A percentile compares a stretch with the other conserved stretches of the same genome.
phyloP scores from a whole-genome alignment of 495 filamentous ascomycete genomes.

The Podospora australis region DNA sequence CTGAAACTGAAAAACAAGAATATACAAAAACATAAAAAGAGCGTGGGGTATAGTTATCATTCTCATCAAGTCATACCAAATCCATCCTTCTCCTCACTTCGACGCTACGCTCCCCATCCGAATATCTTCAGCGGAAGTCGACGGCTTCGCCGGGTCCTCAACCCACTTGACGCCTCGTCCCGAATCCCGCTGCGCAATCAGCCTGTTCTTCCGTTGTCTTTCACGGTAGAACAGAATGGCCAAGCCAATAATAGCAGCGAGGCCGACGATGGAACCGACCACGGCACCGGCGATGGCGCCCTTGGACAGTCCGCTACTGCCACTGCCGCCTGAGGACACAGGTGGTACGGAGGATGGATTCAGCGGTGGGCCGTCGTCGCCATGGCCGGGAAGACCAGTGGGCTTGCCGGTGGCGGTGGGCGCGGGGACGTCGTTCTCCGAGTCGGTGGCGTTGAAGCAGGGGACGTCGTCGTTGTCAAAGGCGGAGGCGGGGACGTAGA shows the following conservation, averaged over 20 bases:
- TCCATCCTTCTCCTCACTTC: not conserved
- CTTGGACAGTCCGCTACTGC: constrained; percentile 24
- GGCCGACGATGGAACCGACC: constrained; percentile 34
- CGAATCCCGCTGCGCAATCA: constrained; percentile 11
- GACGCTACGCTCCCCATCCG: constrained; percentile 3
- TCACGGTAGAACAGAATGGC: constrained; percentile 17
- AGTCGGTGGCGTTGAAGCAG: constrained; percentile 45
- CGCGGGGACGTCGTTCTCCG: constrained; percentile 12
- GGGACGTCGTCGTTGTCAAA: constrained; percentile 30
- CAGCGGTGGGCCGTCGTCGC: constrained; percentile 10
- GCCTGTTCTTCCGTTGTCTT: constrained; percentile 12
- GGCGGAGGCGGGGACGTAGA: constrained; percentile 28
- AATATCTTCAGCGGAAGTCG: constrained; percentile 8
- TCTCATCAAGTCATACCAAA: not conserved
- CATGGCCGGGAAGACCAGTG: constrained; percentile 7
- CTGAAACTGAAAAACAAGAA: too few species aligned
- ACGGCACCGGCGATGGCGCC: constrained; percentile 43
- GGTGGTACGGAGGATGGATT: not conserved
- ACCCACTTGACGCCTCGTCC: constrained; percentile 13
- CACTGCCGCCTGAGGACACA: not conserved
- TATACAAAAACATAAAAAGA: too few species aligned
- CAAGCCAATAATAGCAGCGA: constrained; percentile 10
- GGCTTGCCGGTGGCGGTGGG: constrained; percentile 10
- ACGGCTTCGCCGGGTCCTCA: constrained; percentile 5
- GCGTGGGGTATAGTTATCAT: too few species aligned